Base-by-base conservation (phyloP, 1,284 basidiomycete species). In the Ganoderma sinense region DNA sequence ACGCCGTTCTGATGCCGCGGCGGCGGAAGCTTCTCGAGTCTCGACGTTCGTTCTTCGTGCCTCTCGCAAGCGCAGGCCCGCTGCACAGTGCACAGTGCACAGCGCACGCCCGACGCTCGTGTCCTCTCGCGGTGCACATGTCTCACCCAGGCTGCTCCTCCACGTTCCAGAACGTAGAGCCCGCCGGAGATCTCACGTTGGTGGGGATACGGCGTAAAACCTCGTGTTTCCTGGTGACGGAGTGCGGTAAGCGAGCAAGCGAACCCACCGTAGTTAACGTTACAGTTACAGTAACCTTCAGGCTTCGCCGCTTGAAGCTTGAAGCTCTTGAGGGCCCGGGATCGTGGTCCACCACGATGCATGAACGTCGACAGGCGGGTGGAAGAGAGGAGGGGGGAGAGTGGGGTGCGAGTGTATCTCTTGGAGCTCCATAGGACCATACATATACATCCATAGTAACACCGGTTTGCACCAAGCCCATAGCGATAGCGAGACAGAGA, bases 401-500 rank as follows among this genome's bases (percentile, higher is more conserved):
- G 51, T 53, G 62, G 45, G 62, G 62, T 55, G 64, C 62, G 62
- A 43, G 51, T 43, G 58, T 62, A 62, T 62, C 53, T 56, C 53
- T 56, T 56, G 53, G 31, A 56, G 29, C 66, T 66, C 64, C 69
- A 73, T 73, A 73, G 65, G 58, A 70, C 72, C 69, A 73, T 73
- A 73, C 72, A 68, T 71, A 62, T 73, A 73, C 72, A 73, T 73
- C 68, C 69, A 73, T 71, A 68, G 64, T 59, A 69, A 69, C 70
- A 69, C 67, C 64, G 66, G 43, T 61, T 68, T 70, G 69, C 29
- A 59, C 40, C 59, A 64, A 70, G 67, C 69, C 66, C 69, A 70
- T 36, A 68, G 48, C 56, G 55, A 65, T 36, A 65, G 23, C 45
- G 56, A 65, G 33, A 55, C 56, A 58, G 36, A 64, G 11, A 64